Conservation (phyloP, 2,329 filamentous ascomycete genomes). For the Colletotrichum lini region DNA sequence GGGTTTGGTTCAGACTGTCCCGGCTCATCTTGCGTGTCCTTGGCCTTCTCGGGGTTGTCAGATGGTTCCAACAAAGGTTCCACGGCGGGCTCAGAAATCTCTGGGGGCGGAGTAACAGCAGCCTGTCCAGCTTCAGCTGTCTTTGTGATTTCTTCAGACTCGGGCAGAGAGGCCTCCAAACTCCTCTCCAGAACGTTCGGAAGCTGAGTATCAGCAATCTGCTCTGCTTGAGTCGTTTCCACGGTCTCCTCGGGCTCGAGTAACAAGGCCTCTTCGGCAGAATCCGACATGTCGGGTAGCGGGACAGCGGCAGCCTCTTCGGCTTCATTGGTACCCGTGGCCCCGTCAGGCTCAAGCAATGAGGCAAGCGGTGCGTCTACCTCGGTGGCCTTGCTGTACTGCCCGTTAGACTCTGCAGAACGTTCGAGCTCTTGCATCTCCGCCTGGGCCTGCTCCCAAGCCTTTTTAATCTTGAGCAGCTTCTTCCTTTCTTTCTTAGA, state of each 20-base stretch:
- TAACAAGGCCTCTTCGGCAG: background rate
- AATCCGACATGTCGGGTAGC: background rate
- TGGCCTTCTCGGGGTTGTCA: background rate
- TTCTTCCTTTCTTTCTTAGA: constrained; percentile 49
- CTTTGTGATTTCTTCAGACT: constrained; percentile 5
- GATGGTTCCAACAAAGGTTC: background rate
- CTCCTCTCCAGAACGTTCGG: background rate
- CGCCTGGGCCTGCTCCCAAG: constrained; percentile 20
- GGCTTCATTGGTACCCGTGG: background rate
- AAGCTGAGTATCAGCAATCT: background rate
- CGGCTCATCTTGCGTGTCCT: constrained; percentile 3
- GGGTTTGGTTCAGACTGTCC: background rate
- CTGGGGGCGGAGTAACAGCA: background rate
- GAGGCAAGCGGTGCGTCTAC: constrained; percentile 1
- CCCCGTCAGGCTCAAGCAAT: background rate
- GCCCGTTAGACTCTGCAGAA: constrained; percentile 16
- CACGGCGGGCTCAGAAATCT: background rate
- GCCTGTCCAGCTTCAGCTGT: background rate
- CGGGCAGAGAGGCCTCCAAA: background rate
- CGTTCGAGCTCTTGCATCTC: constrained; percentile 36
- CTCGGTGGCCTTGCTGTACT: constrained; percentile 10
- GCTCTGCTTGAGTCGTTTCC: background rate
- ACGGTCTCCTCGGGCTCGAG: background rate
- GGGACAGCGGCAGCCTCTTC: constrained; percentile 1
- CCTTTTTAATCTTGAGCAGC: constrained; percentile 42